A percentile compares a stretch with the other conserved stretches of the same genome.
phyloP scores from a whole-genome alignment of 768 basidiomycete genomes.

The Daedaleopsis sinensis region DNA sequence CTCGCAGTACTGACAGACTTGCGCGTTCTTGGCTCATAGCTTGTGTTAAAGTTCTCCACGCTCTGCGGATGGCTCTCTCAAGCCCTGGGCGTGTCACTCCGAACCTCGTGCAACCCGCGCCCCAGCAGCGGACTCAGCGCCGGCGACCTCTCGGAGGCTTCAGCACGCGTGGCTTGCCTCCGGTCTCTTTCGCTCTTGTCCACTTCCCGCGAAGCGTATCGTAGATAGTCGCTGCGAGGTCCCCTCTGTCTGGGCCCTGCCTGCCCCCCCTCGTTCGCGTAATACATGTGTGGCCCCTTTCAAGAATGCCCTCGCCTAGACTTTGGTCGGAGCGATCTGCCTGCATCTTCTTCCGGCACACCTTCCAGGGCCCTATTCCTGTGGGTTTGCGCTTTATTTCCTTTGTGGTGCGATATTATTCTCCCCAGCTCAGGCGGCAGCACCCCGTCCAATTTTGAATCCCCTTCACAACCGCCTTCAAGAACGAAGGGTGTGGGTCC shows the following conservation, averaged over 20 bases:
- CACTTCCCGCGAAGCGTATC: constrained; percentile 17
- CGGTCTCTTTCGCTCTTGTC: constrained; percentile 15
- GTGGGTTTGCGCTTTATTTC: constrained; percentile 1
- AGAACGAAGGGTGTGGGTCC: constrained; percentile 1
- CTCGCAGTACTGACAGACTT: not conserved
- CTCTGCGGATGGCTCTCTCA: not conserved
- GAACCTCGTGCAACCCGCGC: not conserved
- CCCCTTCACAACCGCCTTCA: constrained; percentile 16
- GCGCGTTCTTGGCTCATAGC: not conserved
- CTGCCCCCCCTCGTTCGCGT: constrained; percentile 8
- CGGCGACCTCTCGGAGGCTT: constrained; percentile 1
- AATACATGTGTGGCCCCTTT: constrained; percentile 4
- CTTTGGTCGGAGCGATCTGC: constrained; percentile 13
- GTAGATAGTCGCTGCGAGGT: not conserved
- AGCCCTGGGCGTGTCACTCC: not conserved
- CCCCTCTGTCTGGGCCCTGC: constrained; percentile 15
- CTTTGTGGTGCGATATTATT: constrained; percentile 3
- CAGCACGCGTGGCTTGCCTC: not conserved
- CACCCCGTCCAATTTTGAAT: constrained; percentile 10
- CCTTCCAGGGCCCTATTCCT: constrained; percentile 14
- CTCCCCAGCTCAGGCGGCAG: not conserved
- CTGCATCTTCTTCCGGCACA: constrained; percentile 1
- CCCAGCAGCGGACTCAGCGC: not conserved
- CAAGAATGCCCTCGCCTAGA: constrained; percentile 4
- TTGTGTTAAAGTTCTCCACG: not conserved